A percentile compares a stretch with the other conserved stretches of the same genome.
Evolutionary conservation across 441 rosid genomes (phyloP).

Genomic region (Arabidopsis lyrata): DNA sequence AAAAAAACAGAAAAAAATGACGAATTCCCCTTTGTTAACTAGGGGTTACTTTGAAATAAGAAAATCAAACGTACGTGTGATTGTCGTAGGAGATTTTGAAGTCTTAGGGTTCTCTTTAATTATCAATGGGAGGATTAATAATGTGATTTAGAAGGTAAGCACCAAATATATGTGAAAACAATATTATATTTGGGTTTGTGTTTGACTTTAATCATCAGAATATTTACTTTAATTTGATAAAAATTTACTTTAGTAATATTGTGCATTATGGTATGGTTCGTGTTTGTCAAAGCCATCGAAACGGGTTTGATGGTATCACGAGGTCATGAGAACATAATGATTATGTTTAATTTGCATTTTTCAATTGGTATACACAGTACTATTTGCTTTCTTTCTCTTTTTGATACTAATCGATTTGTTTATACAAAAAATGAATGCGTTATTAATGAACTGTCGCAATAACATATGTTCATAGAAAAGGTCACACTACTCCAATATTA

Average conservation of each 20-base stretch:
- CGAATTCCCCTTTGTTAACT: background rate
- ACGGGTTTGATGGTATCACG: background rate
- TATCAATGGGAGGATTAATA: background rate
- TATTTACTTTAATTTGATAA: too few species aligned
- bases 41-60: slow-evolving; percentile 1
- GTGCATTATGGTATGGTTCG: background rate
- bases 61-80: background rate
- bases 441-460: background rate
- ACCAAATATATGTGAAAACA: background rate
- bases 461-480: slow-evolving; percentile 2
- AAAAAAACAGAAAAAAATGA: too few species aligned
- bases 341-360: background rate
- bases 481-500: slow-evolving; percentile 4
- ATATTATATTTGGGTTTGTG: background rate
- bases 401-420: background rate
- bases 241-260: too few species aligned
- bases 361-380: background rate
- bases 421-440: background rate
- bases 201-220: background rate
- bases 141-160: background rate
- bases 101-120: slow-evolving; percentile 1
- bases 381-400: background rate
- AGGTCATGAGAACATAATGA: background rate
- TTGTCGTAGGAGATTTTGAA: background rate
- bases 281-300: slow-evolving; percentile 3